Evolutionary conservation across 495 filamentous ascomycete species (phyloP).

Genomic region (Pyrenopolyporus hunteri): DNA sequence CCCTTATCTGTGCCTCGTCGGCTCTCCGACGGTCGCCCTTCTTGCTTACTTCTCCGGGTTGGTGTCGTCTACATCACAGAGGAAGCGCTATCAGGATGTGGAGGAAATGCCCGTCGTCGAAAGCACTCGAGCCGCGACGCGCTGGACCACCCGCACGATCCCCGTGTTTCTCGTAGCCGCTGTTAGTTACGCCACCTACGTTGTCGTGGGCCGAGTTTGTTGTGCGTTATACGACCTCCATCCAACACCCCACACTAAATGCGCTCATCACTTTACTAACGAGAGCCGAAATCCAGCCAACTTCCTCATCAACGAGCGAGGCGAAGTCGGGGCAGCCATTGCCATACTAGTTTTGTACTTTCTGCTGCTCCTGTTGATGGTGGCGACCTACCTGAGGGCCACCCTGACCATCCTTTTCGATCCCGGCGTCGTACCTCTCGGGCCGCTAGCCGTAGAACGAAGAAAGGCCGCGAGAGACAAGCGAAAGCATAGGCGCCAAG

Average conservation of each 20-base stretch:
- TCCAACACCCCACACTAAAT: not conserved
- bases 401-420: slow-evolving; percentile 66
- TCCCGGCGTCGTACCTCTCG: slow-evolving; percentile 72
- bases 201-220: slow-evolving; percentile 50
- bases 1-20: slow-evolving; percentile 24
- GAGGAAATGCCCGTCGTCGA: slow-evolving; percentile 40
- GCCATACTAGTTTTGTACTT: slow-evolving; percentile 75
- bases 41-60: not conserved
- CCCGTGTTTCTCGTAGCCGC: slow-evolving; percentile 47
- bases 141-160: slow-evolving; percentile 54
- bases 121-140: slow-evolving; percentile 47
- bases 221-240: slow-evolving; percentile 41
- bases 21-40: slow-evolving; percentile 15
- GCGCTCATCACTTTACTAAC: slow-evolving; percentile 7
- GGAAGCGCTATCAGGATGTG: slow-evolving; percentile 33
- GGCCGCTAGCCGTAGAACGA: slow-evolving; percentile 48
- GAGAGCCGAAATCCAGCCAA: slow-evolving; percentile 55
- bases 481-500: slow-evolving; percentile 32
- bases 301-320: slow-evolving; percentile 63
- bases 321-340: slow-evolving; percentile 63
- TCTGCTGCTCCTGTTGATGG: slow-evolving; percentile 67
- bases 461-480: slow-evolving; percentile 30
- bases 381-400: slow-evolving; percentile 72
- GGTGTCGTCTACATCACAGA: not conserved
- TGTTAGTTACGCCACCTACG: slow-evolving; percentile 50